These are phyloP conservation scores for Parastagonospora avenae DNA, from an alignment of 2,329 filamentous ascomycete genomes.

Conservation along the genomic window DNA sequence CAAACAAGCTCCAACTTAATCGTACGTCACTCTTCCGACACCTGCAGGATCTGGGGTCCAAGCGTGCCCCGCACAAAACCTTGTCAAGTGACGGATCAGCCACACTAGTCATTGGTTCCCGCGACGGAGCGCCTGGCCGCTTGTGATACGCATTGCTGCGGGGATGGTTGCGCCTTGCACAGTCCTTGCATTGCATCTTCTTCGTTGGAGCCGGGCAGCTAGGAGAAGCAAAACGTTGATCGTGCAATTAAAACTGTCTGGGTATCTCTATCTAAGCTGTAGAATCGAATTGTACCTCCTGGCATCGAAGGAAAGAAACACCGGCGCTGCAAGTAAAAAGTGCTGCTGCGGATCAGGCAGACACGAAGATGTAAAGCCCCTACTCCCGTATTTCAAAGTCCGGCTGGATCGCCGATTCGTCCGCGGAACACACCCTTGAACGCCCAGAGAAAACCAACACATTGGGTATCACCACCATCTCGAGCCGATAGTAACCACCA, in stretches of 20 bases:
- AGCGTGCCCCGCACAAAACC: constrained; percentile 11
- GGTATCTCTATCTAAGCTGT: not conserved
- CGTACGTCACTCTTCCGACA: constrained; percentile 1
- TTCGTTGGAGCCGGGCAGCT: not conserved
- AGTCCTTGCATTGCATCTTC: no score
- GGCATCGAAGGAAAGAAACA: no score
- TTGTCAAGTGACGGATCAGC: constrained; percentile 5
- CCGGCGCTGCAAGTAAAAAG: not conserved
- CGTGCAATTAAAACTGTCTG: not conserved
- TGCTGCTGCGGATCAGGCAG: not conserved
- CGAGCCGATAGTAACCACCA: not conserved
- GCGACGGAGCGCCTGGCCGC: not conserved
- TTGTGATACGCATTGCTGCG: constrained; percentile 8
- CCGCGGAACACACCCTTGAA: not conserved
- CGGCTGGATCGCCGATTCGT: constrained; percentile 4
- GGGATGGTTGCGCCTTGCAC: not conserved
- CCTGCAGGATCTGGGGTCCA: constrained; percentile 2
- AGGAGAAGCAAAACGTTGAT: not conserved
- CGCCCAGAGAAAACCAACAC: constrained; percentile 1
- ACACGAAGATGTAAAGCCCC: not conserved
- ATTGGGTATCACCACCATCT: not conserved
- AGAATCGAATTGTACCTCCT: not conserved
- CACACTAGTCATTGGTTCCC: constrained; percentile 9
- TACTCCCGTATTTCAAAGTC: not conserved
- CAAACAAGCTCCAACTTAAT: not conserved